Evolutionary conservation across 495 filamentous ascomycete species (phyloP).

Genomic region (Parathielavia hyrcaniae): DNA sequence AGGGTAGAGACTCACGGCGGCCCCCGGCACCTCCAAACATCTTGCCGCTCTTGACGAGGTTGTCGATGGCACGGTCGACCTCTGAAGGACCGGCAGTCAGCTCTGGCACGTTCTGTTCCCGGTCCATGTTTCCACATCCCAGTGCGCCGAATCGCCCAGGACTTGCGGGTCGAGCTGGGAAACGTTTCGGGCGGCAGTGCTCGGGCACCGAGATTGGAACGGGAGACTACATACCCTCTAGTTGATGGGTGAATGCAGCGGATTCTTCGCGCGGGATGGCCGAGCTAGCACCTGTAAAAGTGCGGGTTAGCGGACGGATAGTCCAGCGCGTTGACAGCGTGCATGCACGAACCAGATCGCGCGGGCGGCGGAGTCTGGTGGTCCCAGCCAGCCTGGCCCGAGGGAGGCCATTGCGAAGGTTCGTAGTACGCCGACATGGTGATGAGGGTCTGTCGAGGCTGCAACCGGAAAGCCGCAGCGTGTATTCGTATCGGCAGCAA

Average conservation of each 20-base stretch:
- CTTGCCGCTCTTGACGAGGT: constrained; percentile 92
- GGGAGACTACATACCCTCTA: constrained; percentile 70
- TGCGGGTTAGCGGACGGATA: constrained; percentile 30
- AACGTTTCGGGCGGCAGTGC: not conserved
- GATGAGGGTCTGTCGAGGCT: constrained; percentile 21
- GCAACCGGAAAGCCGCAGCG: constrained; percentile 36
- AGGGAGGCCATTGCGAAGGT: constrained; percentile 68
- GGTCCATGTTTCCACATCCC: not conserved
- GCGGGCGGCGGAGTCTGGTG: constrained; percentile 82
- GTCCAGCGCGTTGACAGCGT: constrained; percentile 15
- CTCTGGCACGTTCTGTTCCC: not conserved
- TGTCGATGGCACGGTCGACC: constrained; percentile 93
- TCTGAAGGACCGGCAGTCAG: constrained; percentile 49
- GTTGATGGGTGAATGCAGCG: constrained; percentile 76
- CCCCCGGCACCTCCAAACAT: constrained; percentile 63
- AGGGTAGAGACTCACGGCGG: constrained; percentile 81
- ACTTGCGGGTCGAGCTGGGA: not conserved
- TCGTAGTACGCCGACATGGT: constrained; percentile 84
- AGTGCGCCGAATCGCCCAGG: not conserved
- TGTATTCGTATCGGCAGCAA: constrained; percentile 19
- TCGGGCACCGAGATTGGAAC: not conserved
- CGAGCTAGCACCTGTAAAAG: constrained; percentile 62
- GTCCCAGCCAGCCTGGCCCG: constrained; percentile 59
- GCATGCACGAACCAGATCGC: constrained; percentile 61
- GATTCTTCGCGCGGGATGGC: constrained; percentile 70